phyloP scores from a whole-genome alignment of 192 early-diverging fungal species.

The Obelidium mucronatum region DNA sequence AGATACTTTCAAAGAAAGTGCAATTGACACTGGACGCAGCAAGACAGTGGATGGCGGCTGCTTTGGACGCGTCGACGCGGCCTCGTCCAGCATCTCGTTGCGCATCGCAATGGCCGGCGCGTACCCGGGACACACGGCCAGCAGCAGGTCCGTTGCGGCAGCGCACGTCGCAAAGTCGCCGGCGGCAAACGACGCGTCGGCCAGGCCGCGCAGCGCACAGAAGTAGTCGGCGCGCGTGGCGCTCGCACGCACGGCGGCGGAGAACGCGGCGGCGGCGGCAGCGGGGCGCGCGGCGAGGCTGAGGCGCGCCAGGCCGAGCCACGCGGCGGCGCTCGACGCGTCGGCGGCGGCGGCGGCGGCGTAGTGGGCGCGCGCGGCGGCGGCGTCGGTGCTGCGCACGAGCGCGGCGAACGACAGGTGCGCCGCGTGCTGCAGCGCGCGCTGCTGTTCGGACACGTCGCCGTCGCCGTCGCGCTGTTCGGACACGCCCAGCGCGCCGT shows the following conservation, averaged over 20 bases:
- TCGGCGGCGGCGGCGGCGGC: background rate
- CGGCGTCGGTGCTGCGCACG: background rate
- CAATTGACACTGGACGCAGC: background rate
- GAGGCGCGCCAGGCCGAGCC: background rate
- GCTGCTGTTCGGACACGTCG: background rate
- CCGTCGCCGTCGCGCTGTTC: background rate
- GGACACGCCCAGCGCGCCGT: background rate
- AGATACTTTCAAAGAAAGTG: background rate
- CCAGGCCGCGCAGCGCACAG: slow-evolving; percentile 5
- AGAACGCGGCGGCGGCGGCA: background rate
- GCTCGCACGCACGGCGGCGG: background rate
- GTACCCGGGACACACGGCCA: background rate
- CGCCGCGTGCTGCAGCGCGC: slow-evolving; percentile 15
- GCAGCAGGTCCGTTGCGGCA: background rate
- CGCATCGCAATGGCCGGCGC: background rate
- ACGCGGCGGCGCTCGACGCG: too few species aligned
- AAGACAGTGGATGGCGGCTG: background rate
- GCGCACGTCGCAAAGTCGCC: slow-evolving; percentile 1
- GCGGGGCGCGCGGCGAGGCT: background rate
- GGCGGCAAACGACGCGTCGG: background rate
- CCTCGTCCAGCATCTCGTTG: background rate
- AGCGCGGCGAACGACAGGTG: slow-evolving; percentile 4
- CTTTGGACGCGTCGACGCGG: background rate
- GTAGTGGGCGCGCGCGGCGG: background rate
- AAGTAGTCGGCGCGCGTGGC: background rate